Base-by-base conservation (phyloP, 208 protist species). In the Leishmania braziliensis region DNA sequence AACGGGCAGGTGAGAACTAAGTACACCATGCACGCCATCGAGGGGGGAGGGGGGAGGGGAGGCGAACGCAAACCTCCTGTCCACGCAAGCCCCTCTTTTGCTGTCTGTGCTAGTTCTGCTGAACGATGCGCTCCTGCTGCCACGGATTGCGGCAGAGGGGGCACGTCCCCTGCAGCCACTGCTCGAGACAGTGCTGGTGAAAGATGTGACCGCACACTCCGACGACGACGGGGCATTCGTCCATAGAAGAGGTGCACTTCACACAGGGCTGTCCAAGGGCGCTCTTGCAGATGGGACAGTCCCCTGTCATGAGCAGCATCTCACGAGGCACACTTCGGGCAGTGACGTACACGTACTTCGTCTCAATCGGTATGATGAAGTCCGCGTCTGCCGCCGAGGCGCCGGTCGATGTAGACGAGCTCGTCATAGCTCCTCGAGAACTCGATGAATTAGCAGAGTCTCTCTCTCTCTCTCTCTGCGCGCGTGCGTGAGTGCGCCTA, bases 151-250 rank as follows among this genome's bases (percentile, higher is more conserved):
- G 16, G 74, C 87, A 90, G 39, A 53, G 20, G 8, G 87, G 81
- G 66, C 87, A 90, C 33, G 81, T 81, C 3, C 72, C 63, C 58
- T 78, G 63, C 29, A 78, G 60, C 91, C 91, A 95, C 72, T 74
- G 80, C 46, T 80, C 50, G 8, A 89, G 78, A 78, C 91, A 95
- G 79, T 91, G 86, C 54, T 80, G 73, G 68, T 95, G 91, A 68
- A 89, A 88, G 1, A 85, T 62, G 83, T 95, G 89, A 9, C 77
- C 79, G 68, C 91, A 95, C 62, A 58, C 80, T 20, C 88, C 88
- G 36, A 81, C 66, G 33, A 85, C 72, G 26, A 92, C 84, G 0
- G 43, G 66, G 81, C 88, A 91, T 16, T 78, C 63, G 33, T 80
- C 79, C 29, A 69, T 20, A n/a, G 51, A 48, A 4, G 78, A 82